phyloP scores from a whole-genome alignment of 495 filamentous ascomycete species.

The Podospora pseudocomata region DNA sequence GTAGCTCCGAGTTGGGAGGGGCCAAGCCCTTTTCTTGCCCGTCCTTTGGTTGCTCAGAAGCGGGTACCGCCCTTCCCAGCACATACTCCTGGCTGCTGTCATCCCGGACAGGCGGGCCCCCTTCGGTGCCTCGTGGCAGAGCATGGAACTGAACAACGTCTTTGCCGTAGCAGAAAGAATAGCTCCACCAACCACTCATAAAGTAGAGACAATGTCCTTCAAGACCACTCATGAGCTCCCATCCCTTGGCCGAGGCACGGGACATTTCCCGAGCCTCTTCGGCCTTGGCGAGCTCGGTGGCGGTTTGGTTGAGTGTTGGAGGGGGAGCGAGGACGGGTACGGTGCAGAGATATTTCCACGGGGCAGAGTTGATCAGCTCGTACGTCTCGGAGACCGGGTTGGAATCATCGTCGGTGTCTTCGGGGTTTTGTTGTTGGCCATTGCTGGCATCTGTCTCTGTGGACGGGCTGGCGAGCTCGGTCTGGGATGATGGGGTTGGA shows the following conservation, averaged over 20 bases:
- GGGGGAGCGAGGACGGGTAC: slow-evolving; percentile 66
- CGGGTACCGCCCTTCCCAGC: slow-evolving; percentile 55
- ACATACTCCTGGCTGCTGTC: slow-evolving; percentile 72
- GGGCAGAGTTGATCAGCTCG: slow-evolving; percentile 68
- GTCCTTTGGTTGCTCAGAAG: slow-evolving; percentile 23
- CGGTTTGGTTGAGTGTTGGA: slow-evolving; percentile 54
- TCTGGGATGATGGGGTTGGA: slow-evolving; percentile 32
- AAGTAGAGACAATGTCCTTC: slow-evolving; percentile 88
- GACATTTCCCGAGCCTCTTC: slow-evolving; percentile 83
- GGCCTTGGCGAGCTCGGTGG: slow-evolving; percentile 58
- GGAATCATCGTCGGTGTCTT: slow-evolving; percentile 12
- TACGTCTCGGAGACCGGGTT: slow-evolving; percentile 50
- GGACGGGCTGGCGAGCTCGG: slow-evolving; percentile 35
- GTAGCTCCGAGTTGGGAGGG: slow-evolving; percentile 60
- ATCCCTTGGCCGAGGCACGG: slow-evolving; percentile 76
- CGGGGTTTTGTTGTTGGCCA: slow-evolving; percentile 17
- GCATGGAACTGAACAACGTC: slow-evolving; percentile 92
- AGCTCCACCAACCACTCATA: slow-evolving; percentile 93
- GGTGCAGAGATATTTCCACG: slow-evolving; percentile 74
- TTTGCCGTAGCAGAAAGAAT: slow-evolving; percentile 88
- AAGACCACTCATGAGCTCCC: slow-evolving; percentile 85
- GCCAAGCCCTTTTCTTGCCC: slow-evolving; percentile 20
- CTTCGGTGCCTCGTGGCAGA: slow-evolving; percentile 57
- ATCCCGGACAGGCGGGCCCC: slow-evolving; percentile 70
- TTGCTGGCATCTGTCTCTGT: slow-evolving; percentile 28